Evolutionary conservation across 225 moss, liverwort and hornwort species (phyloP), one percentile per base, ranked within the genome.

Genomic region (Straminergon stramineum): DNA sequence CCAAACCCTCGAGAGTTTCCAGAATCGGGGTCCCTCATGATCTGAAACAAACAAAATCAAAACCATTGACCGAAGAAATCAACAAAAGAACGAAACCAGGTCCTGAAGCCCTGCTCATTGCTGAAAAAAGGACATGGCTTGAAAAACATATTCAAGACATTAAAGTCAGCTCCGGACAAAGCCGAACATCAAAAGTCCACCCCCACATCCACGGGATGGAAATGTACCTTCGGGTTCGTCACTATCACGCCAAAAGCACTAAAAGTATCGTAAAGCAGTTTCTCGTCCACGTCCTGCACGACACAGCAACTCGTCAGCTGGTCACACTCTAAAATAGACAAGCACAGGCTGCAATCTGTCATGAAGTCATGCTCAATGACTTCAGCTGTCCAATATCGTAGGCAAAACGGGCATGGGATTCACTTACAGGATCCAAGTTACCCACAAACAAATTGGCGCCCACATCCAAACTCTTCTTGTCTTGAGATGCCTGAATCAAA

Each of bases 1-100:
- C 99, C 99, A 84, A 99, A 99, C 39, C 99, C 99, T 74, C 99
- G 94, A 31, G 99, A 99, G 85, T 99, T 99, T n/a, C 99, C 97
- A 52, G 99, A 97, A 84, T 99, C 99, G 39, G 99, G 99, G 92
- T 99, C 97, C 89, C 97, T 94, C 97, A 99, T 97, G 52, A 97
- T 99, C 97, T 99, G 95, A 41, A n/a, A 87, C 48, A 63, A 26
- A 13, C 31, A 57, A 34, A 82, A 62, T 7, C 82, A 71, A 24
- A 39, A 55, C 21, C 30, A 91, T 67, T 56, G 13, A 31, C 65
- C 26, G 58, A 58, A 79, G 58, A 79, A 14, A 39, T 32, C 45
- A 65, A 30, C 69, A 81, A 21, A 80, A 30, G 19, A 56, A 75
- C 30, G 45, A 20, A n/a, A 39, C n/a, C 34, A 17, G 7, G 32